Percentiles rank a stretch among this genome's conserved stretches.
Conservation (phyloP, 1,139 yeast genomes). For the Saccharomycopsis crataegensis region DNA sequence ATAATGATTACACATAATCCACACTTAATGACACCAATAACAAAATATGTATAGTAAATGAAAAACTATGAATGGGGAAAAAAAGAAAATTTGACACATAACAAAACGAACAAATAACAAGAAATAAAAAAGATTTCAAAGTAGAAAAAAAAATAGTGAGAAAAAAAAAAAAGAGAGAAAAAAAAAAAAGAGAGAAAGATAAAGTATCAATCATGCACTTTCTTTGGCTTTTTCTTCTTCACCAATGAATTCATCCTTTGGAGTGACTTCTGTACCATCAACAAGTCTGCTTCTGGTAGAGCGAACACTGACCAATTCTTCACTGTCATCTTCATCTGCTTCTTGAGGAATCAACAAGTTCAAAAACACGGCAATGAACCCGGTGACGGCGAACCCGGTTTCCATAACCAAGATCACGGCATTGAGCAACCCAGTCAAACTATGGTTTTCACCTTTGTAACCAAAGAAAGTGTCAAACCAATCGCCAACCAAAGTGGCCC, state of each 20-base stretch:
- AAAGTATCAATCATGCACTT: not conserved
- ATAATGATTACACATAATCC: too few species aligned
- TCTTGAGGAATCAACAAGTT: conserved; percentile 71
- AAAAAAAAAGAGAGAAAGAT: not conserved
- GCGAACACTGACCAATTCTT: conserved; percentile 34
- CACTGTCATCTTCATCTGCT: conserved; percentile 51
- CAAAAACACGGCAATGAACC: conserved; percentile 64
- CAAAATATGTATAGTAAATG: not conserved
- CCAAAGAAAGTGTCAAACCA: conserved; percentile 79
- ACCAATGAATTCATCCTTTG: conserved; percentile 9
- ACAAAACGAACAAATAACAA: not conserved
- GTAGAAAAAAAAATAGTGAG: not conserved
- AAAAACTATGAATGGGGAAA: not conserved
- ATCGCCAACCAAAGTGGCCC: conserved; percentile 62
- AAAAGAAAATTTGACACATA: not conserved
- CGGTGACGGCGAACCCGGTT: conserved; percentile 81
- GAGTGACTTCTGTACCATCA: conserved; percentile 13
- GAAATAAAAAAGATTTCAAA: not conserved
- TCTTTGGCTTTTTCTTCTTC: conserved; percentile 6
- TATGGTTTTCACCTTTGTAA: conserved; percentile 57
- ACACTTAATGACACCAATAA: too few species aligned
- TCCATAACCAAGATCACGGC: conserved; percentile 82
- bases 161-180: not conserved
- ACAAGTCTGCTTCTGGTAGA: conserved; percentile 17
- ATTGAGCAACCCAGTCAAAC: conserved; percentile 63